Evolutionary conservation across 2,329 filamentous ascomycete genomes (phyloP), one percentile per base, ranked within the genome.

Genomic region (Cordyceps militaris): DNA sequence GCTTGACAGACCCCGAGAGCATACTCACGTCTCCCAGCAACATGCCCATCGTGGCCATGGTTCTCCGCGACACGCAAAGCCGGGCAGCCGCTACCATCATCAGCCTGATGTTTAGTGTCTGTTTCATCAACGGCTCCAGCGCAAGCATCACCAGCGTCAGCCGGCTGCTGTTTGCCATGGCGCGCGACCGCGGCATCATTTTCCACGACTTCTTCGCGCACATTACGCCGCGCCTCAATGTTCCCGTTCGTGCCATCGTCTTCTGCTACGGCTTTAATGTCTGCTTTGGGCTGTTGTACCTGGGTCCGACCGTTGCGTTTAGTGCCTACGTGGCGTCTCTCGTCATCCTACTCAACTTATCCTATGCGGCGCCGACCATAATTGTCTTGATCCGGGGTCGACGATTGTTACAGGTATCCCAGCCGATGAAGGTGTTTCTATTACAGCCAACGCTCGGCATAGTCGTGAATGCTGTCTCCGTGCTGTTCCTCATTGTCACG

Each of bases 71-170:
- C 0, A 78, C 75, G 0, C 65, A 69, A 1, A 75, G 65, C 28
- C 69, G 71, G 1, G 71, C 69, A 0, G 74, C 67, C 0, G 69
- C 75, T 1, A 73, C 73, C 10, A 62, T 78, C 3, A 52, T 79
- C 10, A 71, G 70, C 19, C 63, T 77, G 23, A 71, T 74, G 63
- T 61, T 78, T 0, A 69, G 67, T 0, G 63, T 78, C 0, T 77
- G 75, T 60, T 77, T 78, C 48, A 67, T 78, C 43, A 75, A 76
- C 28, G 76, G 76, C 16, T 76, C 73, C 9, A 73, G 71, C n/a
- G 74, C 73, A 1, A 73, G 72, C 40, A 68, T 76, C 8, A 77
- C 74, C 9, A 74, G 70, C 54, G 73, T 70, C 0, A 76, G 70
- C 36, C 66, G 76, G 34, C 67, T 79, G 14, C 61, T 75, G 13